phyloP scores from a whole-genome alignment of 2,329 filamentous ascomycete genomes.

The Elsinoe fawcettii region DNA sequence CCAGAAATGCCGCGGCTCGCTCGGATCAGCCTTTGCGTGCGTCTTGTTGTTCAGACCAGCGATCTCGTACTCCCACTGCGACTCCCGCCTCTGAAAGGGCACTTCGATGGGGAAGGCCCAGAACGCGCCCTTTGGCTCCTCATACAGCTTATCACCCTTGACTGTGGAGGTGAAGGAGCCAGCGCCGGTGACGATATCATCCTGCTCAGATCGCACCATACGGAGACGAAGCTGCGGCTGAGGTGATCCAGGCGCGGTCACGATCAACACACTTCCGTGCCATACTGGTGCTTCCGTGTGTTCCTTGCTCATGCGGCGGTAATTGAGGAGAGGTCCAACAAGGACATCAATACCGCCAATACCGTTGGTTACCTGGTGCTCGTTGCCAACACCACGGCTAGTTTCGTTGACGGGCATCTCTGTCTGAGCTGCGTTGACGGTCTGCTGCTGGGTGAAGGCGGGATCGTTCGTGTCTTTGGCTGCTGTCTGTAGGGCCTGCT shows the following conservation, averaged over 20 bases:
- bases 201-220: constrained; percentile 39
- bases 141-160: constrained; percentile 50
- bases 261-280: constrained; percentile 79
- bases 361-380: constrained; percentile 25
- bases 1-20: constrained; percentile 44
- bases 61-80: constrained; percentile 71
- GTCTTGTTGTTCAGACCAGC: constrained; percentile 47
- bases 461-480: constrained; percentile 9
- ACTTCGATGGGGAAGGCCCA: constrained; percentile 51
- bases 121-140: constrained; percentile 52
- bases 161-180: constrained; percentile 28
- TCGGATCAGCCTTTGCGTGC: constrained; percentile 3
- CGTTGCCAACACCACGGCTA: constrained; percentile 2
- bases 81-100: constrained; percentile 64
- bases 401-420: constrained; percentile 5
- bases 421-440: constrained; percentile 7
- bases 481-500: neutral
- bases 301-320: constrained; percentile 60
- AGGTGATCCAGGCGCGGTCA: constrained; percentile 63
- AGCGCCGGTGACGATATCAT: constrained; percentile 20
- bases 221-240: constrained; percentile 54
- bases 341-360: constrained; percentile 48
- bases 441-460: constrained; percentile 8
- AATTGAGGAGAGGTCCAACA: constrained; percentile 70
- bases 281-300: constrained; percentile 47